These are phyloP conservation scores for Globisporangium okanoganense DNA, from an alignment of 352 stramenopile species.

Conservation along the genomic window DNA sequence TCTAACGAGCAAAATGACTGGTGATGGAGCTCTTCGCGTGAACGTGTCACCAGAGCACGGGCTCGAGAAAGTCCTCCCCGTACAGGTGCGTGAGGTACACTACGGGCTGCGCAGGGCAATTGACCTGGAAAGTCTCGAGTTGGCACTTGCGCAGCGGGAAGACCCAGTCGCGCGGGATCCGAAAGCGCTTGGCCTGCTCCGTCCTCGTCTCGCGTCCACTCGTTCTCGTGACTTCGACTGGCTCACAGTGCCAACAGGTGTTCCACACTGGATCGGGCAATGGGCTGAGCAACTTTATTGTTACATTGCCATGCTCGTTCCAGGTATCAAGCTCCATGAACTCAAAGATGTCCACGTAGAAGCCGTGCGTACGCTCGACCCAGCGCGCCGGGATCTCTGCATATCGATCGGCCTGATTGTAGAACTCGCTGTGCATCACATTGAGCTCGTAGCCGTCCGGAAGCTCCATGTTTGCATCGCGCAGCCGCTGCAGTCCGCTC, in stretches of 20 bases:
- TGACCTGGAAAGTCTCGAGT: slow-evolving; percentile 38
- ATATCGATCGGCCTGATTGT: slow-evolving; percentile 23
- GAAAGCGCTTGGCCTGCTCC: slow-evolving; percentile 31
- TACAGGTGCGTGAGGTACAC: slow-evolving; percentile 53
- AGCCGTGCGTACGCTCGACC: slow-evolving; percentile 42
- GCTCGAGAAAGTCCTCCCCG: slow-evolving; percentile 43
- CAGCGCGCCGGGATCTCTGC: slow-evolving; percentile 29
- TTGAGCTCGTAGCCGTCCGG: slow-evolving; percentile 37
- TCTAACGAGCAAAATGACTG: neutral
- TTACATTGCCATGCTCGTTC: slow-evolving; percentile 16
- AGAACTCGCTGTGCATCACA: slow-evolving; percentile 37
- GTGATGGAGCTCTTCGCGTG: neutral
- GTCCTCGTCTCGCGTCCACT: slow-evolving; percentile 3
- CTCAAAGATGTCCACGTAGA: slow-evolving; percentile 50
- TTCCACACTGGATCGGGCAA: slow-evolving; percentile 30
- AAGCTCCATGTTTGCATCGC: slow-evolving; percentile 20
- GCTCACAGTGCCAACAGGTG: slow-evolving; percentile 31
- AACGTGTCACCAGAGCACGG: slow-evolving; percentile 19
- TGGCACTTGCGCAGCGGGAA: slow-evolving; percentile 41
- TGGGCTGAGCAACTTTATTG: slow-evolving; percentile 29
- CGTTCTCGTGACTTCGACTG: slow-evolving; percentile 3
- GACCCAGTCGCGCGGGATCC: slow-evolving; percentile 45
- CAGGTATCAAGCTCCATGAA: slow-evolving; percentile 32
- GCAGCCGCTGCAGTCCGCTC: slow-evolving; percentile 10
- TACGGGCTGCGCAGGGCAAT: slow-evolving; percentile 37